A percentile compares a stretch with the other conserved stretches of the same genome.
Conservation (phyloP, 2,329 filamentous ascomycete species). For the Pseudomassariella vexata region DNA sequence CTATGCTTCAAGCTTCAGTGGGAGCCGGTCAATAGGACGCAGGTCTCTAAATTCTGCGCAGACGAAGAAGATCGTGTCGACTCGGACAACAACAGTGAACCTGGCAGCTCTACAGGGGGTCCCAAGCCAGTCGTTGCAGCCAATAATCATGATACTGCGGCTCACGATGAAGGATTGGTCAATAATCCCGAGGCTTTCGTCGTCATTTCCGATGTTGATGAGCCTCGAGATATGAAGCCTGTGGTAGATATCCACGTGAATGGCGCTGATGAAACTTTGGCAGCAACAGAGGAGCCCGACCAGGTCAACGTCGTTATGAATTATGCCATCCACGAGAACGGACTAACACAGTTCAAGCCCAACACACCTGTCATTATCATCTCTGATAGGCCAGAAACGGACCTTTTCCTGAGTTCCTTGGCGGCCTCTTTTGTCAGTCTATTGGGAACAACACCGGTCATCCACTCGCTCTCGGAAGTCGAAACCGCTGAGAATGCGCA, state of each 20-base stretch:
- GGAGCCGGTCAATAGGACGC: slow-evolving; percentile 10
- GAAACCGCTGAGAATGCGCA: slow-evolving; percentile 11
- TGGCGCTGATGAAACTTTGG: too few species aligned
- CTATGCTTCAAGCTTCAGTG: slow-evolving; percentile 17
- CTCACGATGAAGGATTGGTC: too few species aligned
- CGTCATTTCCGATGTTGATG: too few species aligned
- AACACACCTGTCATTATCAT: not conserved
- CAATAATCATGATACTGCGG: slow-evolving; percentile 9
- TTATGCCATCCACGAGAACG: too few species aligned
- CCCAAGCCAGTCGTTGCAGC: not conserved
- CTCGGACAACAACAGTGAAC: slow-evolving; percentile 6
- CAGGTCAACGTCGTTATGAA: too few species aligned
- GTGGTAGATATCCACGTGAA: too few species aligned
- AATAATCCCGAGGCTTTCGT: too few species aligned
- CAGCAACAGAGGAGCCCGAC: too few species aligned
- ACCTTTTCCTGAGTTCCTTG: not conserved
- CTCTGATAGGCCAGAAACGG: not conserved
- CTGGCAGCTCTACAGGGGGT: not conserved
- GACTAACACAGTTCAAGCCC: too few species aligned
- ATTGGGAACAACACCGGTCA: not conserved
- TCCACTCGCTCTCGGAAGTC: slow-evolving; percentile 1
- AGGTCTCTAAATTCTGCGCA: too few species aligned
- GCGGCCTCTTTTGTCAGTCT: not conserved
- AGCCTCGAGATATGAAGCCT: too few species aligned
- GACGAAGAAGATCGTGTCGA: too few species aligned